Percentiles rank a stretch among this genome's conserved stretches.
Evolutionary conservation across 1,284 basidiomycete genomes (phyloP).

Genomic region (Leccinum glutinopallens): DNA sequence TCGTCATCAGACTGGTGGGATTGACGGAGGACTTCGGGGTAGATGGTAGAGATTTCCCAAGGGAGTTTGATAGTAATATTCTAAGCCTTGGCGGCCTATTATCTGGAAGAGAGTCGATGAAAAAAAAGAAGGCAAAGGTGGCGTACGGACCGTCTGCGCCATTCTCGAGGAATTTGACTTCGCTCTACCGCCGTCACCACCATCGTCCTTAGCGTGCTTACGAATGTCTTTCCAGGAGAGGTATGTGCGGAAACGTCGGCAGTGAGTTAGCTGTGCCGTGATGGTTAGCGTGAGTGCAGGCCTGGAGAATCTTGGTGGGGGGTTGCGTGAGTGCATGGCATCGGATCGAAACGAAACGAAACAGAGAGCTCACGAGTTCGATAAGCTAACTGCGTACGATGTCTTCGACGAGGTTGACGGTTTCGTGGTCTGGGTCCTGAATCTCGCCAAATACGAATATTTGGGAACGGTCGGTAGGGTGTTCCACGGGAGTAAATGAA

Average conservation of each 20-base stretch:
- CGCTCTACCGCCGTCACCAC: slow-evolving; percentile 75
- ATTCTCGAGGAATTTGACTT: too few relatives aligned
- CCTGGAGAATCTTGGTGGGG: slow-evolving; percentile 79
- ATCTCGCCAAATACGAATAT: slow-evolving; percentile 98
- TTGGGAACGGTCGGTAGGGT: slow-evolving; percentile 40
- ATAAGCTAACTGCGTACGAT: slow-evolving; percentile 93
- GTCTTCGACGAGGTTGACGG: slow-evolving; percentile 92
- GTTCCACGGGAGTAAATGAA: too few relatives aligned
- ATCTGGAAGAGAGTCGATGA: too few relatives aligned
- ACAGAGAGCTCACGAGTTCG: slow-evolving; percentile 66
- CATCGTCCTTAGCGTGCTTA: slow-evolving; percentile 91
- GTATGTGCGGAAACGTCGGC: slow-evolving; percentile 91
- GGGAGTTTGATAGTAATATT: too few relatives aligned
- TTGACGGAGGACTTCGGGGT: too few relatives aligned
- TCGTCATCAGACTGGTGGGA: too few relatives aligned
- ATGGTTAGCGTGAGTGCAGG: slow-evolving; percentile 79
- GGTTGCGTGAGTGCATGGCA: background rate
- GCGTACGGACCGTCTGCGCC: too few relatives aligned
- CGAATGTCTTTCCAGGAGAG: slow-evolving; percentile 99
- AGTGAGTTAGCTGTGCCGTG: slow-evolving; percentile 82
- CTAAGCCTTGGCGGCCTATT: too few relatives aligned
- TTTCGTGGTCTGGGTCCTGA: slow-evolving; percentile 85
- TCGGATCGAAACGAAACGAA: background rate
- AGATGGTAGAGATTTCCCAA: too few relatives aligned
- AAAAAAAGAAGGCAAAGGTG: too few relatives aligned